These are phyloP conservation scores for Carpinus viminea DNA, from an alignment of 306 rosid genomes.

Conservation along the genomic window DNA sequence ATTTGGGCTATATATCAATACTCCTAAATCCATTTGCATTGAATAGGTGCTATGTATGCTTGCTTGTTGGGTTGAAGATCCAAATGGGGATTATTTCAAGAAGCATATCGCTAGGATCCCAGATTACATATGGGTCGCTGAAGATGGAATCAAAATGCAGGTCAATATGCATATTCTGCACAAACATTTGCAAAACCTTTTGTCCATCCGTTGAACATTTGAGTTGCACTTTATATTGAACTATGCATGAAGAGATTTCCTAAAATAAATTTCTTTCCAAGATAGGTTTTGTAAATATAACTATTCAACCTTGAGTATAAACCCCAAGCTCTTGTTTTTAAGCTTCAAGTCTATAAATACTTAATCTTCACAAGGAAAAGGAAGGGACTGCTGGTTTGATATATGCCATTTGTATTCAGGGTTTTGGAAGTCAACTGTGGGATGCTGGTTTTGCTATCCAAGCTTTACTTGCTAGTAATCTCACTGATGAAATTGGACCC, in stretches of 20 bases:
- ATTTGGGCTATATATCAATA: not conserved
- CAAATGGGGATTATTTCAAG: constrained; percentile 64
- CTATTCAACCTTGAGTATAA: not conserved
- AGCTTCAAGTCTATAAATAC: not conserved
- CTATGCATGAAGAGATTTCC: not conserved
- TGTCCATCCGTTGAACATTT: not conserved
- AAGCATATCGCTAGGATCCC: constrained; percentile 72
- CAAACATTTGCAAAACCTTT: not conserved
- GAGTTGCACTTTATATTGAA: not conserved
- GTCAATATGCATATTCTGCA: constrained; percentile 8
- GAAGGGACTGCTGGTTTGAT: not conserved
- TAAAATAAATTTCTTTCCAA: not conserved
- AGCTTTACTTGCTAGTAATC: not conserved
- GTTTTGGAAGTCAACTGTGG: no score
- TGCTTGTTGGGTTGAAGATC: constrained; percentile 81
- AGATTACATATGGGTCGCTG: constrained; percentile 15
- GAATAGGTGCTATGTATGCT: constrained; percentile 62
- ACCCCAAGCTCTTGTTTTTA: not conserved
- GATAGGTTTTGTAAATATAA: not conserved
- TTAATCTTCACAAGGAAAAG: not conserved
- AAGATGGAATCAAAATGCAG: constrained; percentile 84
- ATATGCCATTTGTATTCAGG: no score
- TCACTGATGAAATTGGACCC: constrained; percentile 48
- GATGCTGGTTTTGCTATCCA: no score
- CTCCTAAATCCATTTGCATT: not conserved